Evolutionary conservation across 2,329 filamentous ascomycete genomes (phyloP), one percentile per base, ranked within the genome.

Genomic region (Colletotrichum tamarilloi): DNA sequence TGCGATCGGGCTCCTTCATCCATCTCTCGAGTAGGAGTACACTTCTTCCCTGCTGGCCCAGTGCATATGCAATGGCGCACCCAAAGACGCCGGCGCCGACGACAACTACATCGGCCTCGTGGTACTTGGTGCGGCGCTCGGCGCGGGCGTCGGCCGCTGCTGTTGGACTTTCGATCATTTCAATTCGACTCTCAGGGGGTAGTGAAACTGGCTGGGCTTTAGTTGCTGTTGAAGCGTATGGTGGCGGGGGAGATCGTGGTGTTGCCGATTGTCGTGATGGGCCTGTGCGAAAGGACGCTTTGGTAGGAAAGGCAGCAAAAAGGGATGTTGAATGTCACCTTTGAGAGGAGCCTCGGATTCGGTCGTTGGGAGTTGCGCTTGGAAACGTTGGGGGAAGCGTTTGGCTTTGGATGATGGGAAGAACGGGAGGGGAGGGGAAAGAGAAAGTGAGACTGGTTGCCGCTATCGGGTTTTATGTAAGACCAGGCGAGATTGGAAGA

Each of bases 51-150:
- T 98, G 97, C 78, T 93, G 92, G 72, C 94, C 95, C 58, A 98
- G 88, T 26, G 96, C 91, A 75, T 92, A 93, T 22, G 97, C 96
- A 26, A 95, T 87, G 24, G 95, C 94, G 82, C 95, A 97, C 53
- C 97, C 97, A 75, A 98, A 91, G 72, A 98, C 89, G 68, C 97
- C 97, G 3, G 95, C 97, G 76, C 97, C 97, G 49, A 99, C 93
- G 65, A 99, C 93, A 55, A 98, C 94, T 46, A 98, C 92, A 79
- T 99, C 97, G 75, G 90, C 90, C 79, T 92, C 90, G 80, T 92
- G 90, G 80, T 90, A 85, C 69, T 85, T 81, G 62, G 85, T 81
- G 76, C 90, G 86, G 72, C 87, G 85, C 76, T 87, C 82, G 75
- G 82, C 81, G 72, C 85, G 84, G 77, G 83, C 82, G 72, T 85